Evolutionary conservation across 2,329 filamentous ascomycete species (phyloP).

Genomic region (Helminthosporium solani): DNA sequence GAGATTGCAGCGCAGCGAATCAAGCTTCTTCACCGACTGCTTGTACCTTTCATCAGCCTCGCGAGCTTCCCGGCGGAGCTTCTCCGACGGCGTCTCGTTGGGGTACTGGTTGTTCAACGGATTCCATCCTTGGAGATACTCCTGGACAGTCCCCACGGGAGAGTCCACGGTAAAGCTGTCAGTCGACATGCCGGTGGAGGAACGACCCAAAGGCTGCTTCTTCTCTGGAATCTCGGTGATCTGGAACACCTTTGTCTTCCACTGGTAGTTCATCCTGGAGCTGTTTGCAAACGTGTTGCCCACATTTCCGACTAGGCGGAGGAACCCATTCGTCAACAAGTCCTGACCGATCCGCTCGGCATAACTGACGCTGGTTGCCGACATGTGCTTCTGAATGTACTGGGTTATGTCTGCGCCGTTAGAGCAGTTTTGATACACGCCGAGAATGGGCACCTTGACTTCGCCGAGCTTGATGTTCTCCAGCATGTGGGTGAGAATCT

Average conservation of each 20-base stretch:
- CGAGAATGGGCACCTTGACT: constrained; percentile 91
- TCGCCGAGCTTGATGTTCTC: constrained; percentile 84
- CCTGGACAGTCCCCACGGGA: constrained; percentile 79
- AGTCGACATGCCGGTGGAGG: constrained; percentile 65
- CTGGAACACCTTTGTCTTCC: constrained; percentile 89
- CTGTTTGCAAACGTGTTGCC: constrained; percentile 96
- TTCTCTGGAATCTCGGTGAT: constrained; percentile 85
- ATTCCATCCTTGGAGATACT: constrained; percentile 91
- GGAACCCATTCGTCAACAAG: constrained; percentile 78
- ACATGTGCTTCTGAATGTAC: constrained; percentile 88
- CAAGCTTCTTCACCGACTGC: constrained; percentile 77
- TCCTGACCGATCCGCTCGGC: constrained; percentile 95
- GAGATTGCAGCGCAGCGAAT: constrained; percentile 87
- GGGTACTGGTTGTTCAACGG: constrained; percentile 84
- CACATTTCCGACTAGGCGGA: constrained; percentile 89
- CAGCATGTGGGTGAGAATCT: constrained; percentile 82
- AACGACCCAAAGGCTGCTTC: constrained; percentile 70
- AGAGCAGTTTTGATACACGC: constrained; percentile 91
- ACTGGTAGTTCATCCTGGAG: constrained; percentile 96
- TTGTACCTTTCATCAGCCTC: constrained; percentile 97
- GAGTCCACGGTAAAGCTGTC: constrained; percentile 66
- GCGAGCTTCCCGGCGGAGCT: constrained; percentile 80
- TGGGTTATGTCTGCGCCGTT: constrained; percentile 91
- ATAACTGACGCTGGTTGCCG: constrained; percentile 79
- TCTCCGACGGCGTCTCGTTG: constrained; percentile 89